These are phyloP conservation scores for Cytospora schulzeri DNA, from an alignment of 2,329 filamentous ascomycete species.

Conservation along the genomic window DNA sequence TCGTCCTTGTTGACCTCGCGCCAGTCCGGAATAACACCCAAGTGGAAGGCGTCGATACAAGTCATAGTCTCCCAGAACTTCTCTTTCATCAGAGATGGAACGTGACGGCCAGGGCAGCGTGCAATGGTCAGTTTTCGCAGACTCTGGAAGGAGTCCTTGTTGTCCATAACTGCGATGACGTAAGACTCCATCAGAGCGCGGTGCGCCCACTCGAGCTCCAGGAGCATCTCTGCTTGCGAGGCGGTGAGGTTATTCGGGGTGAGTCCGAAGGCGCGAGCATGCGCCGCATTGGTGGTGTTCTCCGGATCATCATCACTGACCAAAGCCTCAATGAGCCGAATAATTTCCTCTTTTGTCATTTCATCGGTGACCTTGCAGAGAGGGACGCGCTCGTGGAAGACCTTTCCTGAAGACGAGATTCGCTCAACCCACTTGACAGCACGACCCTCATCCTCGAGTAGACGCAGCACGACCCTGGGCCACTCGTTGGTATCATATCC, in stretches of 20 bases:
- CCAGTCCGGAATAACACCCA: conserved; percentile 69
- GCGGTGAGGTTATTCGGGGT: conserved; percentile 55
- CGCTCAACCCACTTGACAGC: conserved; percentile 18
- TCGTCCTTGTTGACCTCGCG: conserved; percentile 57
- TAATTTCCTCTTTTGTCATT: conserved; percentile 11
- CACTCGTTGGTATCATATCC: conserved; percentile 38
- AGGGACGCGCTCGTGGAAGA: conserved; percentile 35
- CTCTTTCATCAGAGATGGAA: conserved; percentile 55
- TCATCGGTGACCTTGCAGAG: background rate
- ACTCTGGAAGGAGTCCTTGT: conserved; percentile 52
- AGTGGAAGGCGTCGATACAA: conserved; percentile 53
- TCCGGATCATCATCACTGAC: conserved; percentile 4
- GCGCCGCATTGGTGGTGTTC: conserved; percentile 25
- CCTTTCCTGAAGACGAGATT: conserved; percentile 27
- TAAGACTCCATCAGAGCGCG: conserved; percentile 69
- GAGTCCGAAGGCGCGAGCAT: conserved; percentile 31
- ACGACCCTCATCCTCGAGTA: conserved; percentile 40
- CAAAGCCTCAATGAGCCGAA: conserved; percentile 12
- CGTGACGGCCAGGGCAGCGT: conserved; percentile 63
- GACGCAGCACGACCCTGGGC: conserved; percentile 39
- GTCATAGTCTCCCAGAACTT: conserved; percentile 66
- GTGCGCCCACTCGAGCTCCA: conserved; percentile 71
- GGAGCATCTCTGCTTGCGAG: conserved; percentile 68
- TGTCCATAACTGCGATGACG: conserved; percentile 65
- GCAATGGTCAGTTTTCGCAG: conserved; percentile 65